Conservation (phyloP, 2,329 filamentous ascomycete genomes). For the Dichotomopilus funicola region DNA sequence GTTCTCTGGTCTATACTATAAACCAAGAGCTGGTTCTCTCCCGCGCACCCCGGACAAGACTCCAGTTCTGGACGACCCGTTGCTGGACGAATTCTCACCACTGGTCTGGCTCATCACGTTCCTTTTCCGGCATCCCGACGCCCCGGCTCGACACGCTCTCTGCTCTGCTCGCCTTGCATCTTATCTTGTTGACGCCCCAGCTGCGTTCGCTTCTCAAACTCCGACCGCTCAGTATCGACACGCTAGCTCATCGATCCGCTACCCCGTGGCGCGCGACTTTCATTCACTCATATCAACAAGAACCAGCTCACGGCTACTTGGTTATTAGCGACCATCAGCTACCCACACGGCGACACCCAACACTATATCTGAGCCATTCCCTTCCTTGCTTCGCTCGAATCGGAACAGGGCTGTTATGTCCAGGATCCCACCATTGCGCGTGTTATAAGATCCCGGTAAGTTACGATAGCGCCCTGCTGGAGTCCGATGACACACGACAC, state of each 20-base stretch:
- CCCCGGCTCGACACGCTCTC: slow-evolving; percentile 17
- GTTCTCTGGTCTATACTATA: slow-evolving; percentile 38
- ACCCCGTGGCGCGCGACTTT: too few species aligned
- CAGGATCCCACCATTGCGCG: slow-evolving; percentile 28
- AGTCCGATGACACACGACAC: slow-evolving; percentile 33
- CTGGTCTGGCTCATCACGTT: slow-evolving; percentile 29
- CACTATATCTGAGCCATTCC: background rate
- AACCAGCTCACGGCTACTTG: slow-evolving; percentile 8
- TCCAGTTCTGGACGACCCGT: slow-evolving; percentile 33
- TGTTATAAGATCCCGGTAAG: slow-evolving; percentile 36
- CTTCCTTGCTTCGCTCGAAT: too few species aligned
- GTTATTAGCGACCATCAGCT: too few species aligned
- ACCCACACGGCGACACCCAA: slow-evolving; percentile 10
- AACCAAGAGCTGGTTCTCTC: slow-evolving; percentile 52
- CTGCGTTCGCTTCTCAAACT: slow-evolving; percentile 24
- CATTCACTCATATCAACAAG: background rate
- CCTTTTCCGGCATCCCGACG: slow-evolving; percentile 26
- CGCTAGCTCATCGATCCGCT: too few species aligned
- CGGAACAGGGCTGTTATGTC: slow-evolving; percentile 10
- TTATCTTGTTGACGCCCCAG: slow-evolving; percentile 23
- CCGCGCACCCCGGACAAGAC: slow-evolving; percentile 35
- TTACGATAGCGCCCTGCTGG: slow-evolving; percentile 29
- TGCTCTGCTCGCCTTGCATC: slow-evolving; percentile 16
- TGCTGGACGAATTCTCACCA: slow-evolving; percentile 38
- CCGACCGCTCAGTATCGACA: too few species aligned